Base-by-base conservation (phyloP, 2,329 filamentous ascomycete genomes). In the Immersiporthe knoxdaviesiana region DNA sequence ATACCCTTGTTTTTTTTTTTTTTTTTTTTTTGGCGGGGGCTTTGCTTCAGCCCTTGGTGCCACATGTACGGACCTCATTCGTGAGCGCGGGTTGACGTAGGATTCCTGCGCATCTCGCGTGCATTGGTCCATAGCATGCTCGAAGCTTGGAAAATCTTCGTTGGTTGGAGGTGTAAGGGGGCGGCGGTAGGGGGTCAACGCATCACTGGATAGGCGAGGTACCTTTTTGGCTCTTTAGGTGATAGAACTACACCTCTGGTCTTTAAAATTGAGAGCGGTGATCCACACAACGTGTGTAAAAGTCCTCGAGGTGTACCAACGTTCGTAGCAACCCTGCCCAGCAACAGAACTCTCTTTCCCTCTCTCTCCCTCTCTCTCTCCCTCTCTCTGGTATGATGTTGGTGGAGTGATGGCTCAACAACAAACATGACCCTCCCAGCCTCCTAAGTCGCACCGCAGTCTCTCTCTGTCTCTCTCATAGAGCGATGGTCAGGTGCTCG, bases 401-500 rank as follows among this genome's bases (percentile, higher is more conserved):
- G 35, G 35, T 8, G 16, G 30, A 59, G 24, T 35, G 27, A 32
- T 59, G 30, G 18, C 32, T 37, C 18, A 37, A 59, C 30, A 37
- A 6, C 16, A 35, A n/a, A 18, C 18, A n/a, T 8, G 18, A 47
- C 5, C 5, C n/a, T 2, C 37, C 24, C 24, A 47, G 1, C 5
- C n/a, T 2, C 37, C 24, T 12, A 56, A 32, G 52, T 27, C 24
- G 52, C 52, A 35, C 27, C 5, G 27, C 52, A 18, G 27, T 1
- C 3, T 14, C 16, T 39, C 37, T 39, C 37, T n/a, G n/a, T 35
- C 39, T 24, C 50, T 27, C 39, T 67, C 54, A 62, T 30, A 63
- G 21, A 1, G 32, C 44, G 24, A 67, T 70, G 6, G 44, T 74
- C 16, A 72, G 27, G 21, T 56, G 47, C n/a, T 76, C 75, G n/a